Evolutionary conservation across 2,329 filamentous ascomycete species (phyloP).

Genomic region (Fusarium poae): DNA sequence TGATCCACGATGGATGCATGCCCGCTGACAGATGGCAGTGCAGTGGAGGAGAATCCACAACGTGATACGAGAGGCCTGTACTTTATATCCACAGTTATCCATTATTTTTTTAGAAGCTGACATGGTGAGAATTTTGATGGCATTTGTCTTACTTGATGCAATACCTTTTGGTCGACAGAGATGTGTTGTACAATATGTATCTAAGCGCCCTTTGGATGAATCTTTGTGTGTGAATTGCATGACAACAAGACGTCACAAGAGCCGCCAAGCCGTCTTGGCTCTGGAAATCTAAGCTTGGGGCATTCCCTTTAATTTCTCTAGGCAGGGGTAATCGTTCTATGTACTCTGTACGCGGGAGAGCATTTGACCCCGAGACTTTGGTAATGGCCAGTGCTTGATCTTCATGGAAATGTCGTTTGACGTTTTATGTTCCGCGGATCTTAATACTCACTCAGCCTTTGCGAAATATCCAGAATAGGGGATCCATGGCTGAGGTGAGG

Average conservation of each 20-base stretch:
- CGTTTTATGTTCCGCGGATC: slow-evolving; percentile 15
- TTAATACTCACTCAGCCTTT: slow-evolving; percentile 15
- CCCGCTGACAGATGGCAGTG: slow-evolving; percentile 36
- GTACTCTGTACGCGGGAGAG: background rate
- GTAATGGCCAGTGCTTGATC: slow-evolving; percentile 19
- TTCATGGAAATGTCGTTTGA: slow-evolving; percentile 4
- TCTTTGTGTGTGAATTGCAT: slow-evolving; percentile 2
- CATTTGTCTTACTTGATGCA: background rate
- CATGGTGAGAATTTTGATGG: slow-evolving; percentile 7
- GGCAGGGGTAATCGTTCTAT: slow-evolving; percentile 2
- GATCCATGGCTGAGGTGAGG: slow-evolving; percentile 14
- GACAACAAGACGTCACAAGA: slow-evolving; percentile 1
- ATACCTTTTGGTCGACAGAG: background rate
- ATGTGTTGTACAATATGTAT: slow-evolving; percentile 1
- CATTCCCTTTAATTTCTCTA: slow-evolving; percentile 37
- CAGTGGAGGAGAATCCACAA: background rate
- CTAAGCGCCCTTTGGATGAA: slow-evolving; percentile 7
- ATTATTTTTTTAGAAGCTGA: slow-evolving; percentile 8
- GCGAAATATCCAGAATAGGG: slow-evolving; percentile 2
- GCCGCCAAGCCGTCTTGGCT: slow-evolving; percentile 38
- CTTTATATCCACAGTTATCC: slow-evolving; percentile 2
- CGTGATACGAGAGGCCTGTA: background rate
- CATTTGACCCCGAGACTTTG: background rate
- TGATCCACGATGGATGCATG: slow-evolving; percentile 27
- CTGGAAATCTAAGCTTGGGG: slow-evolving; percentile 19